phyloP scores from a whole-genome alignment of 202 grass and related monocot genomes.

The Digitaria exilis region DNA sequence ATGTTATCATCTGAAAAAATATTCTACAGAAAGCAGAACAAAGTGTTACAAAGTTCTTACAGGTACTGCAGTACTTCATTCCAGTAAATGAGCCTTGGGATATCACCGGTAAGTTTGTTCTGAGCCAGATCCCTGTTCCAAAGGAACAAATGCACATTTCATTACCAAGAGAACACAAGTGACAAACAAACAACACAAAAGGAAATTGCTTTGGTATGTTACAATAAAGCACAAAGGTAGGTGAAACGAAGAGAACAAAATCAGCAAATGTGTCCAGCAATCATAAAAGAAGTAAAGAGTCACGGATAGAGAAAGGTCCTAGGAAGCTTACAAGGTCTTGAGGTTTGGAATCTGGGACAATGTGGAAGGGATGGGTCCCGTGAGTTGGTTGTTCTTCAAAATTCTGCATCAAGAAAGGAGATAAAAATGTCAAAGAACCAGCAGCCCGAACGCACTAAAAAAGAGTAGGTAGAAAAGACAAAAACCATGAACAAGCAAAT shows the following conservation, averaged over 20 bases:
- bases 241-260: slow-evolving; percentile 31
- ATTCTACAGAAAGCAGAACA: not conserved
- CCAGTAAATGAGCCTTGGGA: slow-evolving; percentile 95
- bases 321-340: slow-evolving; percentile 75
- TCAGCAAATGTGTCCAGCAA: slow-evolving; percentile 40
- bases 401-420: slow-evolving; percentile 57
- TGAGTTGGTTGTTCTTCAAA: slow-evolving; percentile 95
- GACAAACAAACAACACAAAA: not conserved
- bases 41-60: slow-evolving; percentile 43
- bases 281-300: slow-evolving; percentile 29
- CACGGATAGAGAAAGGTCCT: slow-evolving; percentile 45
- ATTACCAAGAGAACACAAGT: not conserved
- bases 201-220: not conserved
- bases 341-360: slow-evolving; percentile 98
- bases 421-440: slow-evolving; percentile 30
- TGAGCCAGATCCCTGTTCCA: slow-evolving; percentile 81
- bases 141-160: slow-evolving; percentile 30
- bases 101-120: slow-evolving; percentile 88
- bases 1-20: slow-evolving; percentile 12
- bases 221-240: slow-evolving; percentile 3
- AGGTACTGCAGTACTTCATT: slow-evolving; percentile 98
- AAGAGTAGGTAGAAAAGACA: slow-evolving; percentile 8
- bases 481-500: slow-evolving; percentile 23
- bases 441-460: slow-evolving; percentile 8
- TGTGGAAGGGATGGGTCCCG: slow-evolving; percentile 96